phyloP scores from a whole-genome alignment of 129 eudicot species.

The Pittosporum tobira region DNA sequence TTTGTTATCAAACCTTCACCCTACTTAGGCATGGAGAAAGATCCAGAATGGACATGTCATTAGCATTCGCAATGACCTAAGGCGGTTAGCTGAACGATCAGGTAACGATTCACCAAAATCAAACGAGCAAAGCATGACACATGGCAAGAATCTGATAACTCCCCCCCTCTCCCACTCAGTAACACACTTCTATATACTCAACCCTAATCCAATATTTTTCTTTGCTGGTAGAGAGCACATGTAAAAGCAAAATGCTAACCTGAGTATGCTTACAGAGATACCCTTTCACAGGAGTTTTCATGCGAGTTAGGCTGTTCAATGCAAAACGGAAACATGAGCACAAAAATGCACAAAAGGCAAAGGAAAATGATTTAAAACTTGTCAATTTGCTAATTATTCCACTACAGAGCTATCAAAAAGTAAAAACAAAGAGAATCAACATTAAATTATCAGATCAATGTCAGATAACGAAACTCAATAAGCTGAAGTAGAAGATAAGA shows the following conservation, averaged over 20 bases:
- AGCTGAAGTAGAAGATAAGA: background rate
- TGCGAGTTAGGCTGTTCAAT: constrained; percentile 10
- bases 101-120: no score
- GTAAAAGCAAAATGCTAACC: constrained; percentile 5
- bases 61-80: no score
- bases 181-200: no score
- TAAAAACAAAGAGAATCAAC: background rate
- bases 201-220: no score
- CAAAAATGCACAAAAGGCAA: background rate
- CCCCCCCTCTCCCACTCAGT: no score
- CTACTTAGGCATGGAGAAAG: no score
- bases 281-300: constrained; percentile 14
- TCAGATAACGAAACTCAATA: background rate
- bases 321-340: background rate
- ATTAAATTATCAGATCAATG: background rate
- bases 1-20: no score
- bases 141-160: no score
- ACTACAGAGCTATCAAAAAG: background rate
- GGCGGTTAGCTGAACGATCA: no score
- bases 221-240: background rate
- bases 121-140: no score
- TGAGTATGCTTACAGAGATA: constrained; percentile 13
- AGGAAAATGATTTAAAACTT: background rate
- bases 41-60: no score
- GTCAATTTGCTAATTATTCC: background rate